Evolutionary conservation across 1,284 basidiomycete species (phyloP), one percentile per base, ranked within the genome.

Genomic region (Exobasidium rhododendri): DNA sequence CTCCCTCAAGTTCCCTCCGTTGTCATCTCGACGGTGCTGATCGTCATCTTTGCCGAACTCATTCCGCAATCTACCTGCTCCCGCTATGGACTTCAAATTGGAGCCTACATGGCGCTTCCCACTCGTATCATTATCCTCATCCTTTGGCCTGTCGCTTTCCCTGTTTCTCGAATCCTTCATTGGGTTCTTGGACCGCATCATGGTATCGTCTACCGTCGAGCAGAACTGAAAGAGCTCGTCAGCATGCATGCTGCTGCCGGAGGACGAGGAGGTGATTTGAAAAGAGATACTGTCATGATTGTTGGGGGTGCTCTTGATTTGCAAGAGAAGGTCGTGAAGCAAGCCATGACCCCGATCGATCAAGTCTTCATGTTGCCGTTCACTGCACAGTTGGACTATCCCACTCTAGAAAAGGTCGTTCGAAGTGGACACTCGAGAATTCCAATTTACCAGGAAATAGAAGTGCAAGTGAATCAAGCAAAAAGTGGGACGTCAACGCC

Each of bases 11-110:
- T 89, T 11, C 85, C 85, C 73, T 89, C 90, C 53, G 77, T 79
- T 44, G 65, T 77, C 32, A 68, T 76, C 56, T 72, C 70, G 30
- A 79, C 74, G 53, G 75, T 78, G 7, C 63, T 79, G 6, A 73
- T 79, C 64, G 71, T 79, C 69, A 90, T 90, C 66, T 92, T 92
- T 77, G 83, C 89, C 53, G 92, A 96, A 81, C 90, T 97, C 69
- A 96, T 96, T 63, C 93, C 93, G 0, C 84, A 85, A 70, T 81
- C 81, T 28, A 82, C 83, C 29, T 81, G 80, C 59, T 73, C 79
- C 10, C 74, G 80, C 7, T 81, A 79, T 64, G 80, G 79, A 4
- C 67, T 81, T 22, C 70, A 64, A 14, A 74, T 81, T 49, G 78
- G 78, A 46, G 79, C 80, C 29, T 67, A 69, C 53, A 76, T 80